phyloP scores from a whole-genome alignment of 257 asterid species.

The Nicotiana otophora region DNA sequence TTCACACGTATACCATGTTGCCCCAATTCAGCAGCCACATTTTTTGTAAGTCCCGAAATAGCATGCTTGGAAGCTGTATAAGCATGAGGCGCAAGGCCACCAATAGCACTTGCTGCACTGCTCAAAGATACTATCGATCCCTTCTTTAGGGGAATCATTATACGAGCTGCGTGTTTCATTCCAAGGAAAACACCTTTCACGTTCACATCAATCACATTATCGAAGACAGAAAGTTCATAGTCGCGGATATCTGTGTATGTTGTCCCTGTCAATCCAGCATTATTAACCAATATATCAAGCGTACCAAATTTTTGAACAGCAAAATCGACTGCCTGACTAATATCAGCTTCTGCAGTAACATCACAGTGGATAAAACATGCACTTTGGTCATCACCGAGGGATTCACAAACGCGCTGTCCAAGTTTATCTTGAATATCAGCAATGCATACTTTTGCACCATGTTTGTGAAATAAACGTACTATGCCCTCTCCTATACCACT shows the following conservation, averaged over 20 bases:
- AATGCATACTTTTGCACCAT: conserved; percentile 74
- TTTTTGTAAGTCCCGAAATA: conserved; percentile 65
- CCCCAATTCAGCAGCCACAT: conserved; percentile 81
- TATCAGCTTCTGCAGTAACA: conserved; percentile 62
- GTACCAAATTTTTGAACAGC: conserved; percentile 52
- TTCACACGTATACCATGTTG: conserved; percentile 75
- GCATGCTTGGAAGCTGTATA: conserved; percentile 80
- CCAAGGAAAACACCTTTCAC: conserved; percentile 73
- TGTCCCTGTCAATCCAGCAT: conserved; percentile 65
- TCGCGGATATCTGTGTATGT: conserved; percentile 60
- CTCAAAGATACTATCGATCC: conserved; percentile 64
- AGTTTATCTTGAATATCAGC: conserved; percentile 61
- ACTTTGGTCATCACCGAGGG: conserved; percentile 23
- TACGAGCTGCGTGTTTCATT: conserved; percentile 87
- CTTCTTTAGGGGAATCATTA: conserved; percentile 67
- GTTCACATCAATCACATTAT: conserved; percentile 49
- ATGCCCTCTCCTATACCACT: conserved; percentile 80
- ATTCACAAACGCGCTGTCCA: conserved; percentile 36
- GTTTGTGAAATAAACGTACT: conserved; percentile 53
- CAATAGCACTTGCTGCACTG: conserved; percentile 48
- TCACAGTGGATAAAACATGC: conserved; percentile 52
- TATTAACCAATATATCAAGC: conserved; percentile 81
- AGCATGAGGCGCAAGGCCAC: conserved; percentile 59
- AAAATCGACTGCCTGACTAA: conserved; percentile 61
- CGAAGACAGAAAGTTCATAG: conserved; percentile 43